These are phyloP conservation scores for Rhizoctonia solani DNA, from an alignment of 1,284 basidiomycete genomes.

Conservation along the genomic window DNA sequence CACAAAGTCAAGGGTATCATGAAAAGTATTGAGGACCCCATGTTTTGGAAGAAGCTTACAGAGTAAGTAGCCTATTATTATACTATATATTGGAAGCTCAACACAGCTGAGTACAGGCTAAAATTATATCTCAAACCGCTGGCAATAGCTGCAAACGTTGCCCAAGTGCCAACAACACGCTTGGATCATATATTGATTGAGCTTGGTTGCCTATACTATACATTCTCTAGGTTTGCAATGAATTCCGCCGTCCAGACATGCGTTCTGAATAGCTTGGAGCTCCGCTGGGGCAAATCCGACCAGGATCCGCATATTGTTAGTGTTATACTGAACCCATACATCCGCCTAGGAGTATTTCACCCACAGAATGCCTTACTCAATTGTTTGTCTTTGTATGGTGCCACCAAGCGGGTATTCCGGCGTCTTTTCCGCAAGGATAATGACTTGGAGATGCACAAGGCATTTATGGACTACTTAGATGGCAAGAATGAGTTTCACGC, in stretches of 20 bases:
- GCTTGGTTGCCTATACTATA: constrained; percentile 45
- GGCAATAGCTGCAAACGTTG: constrained; percentile 49
- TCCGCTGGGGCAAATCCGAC: constrained; percentile 50
- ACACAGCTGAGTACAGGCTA: constrained; percentile 41
- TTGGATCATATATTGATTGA: constrained; percentile 49
- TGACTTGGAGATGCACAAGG: not conserved
- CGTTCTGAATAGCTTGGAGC: constrained; percentile 48
- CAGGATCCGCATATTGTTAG: constrained; percentile 52
- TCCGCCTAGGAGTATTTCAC: constrained; percentile 6
- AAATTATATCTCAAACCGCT: constrained; percentile 48
- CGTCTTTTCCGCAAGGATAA: not conserved
- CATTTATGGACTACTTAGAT: not conserved
- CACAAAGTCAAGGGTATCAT: not conserved
- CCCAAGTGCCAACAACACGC: constrained; percentile 45
- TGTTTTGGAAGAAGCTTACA: not conserved
- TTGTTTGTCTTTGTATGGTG: not conserved
- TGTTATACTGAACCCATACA: constrained; percentile 47
- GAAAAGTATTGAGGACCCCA: not conserved
- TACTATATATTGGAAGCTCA: not conserved
- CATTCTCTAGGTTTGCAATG: not conserved
- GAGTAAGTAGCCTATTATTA: not conserved
- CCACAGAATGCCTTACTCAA: not conserved
- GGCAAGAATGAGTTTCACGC: not conserved
- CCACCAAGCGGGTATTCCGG: not conserved
- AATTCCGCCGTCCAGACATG: constrained; percentile 34